Conservation (phyloP, 345 rosid species). For the Garcia nutans region DNA sequence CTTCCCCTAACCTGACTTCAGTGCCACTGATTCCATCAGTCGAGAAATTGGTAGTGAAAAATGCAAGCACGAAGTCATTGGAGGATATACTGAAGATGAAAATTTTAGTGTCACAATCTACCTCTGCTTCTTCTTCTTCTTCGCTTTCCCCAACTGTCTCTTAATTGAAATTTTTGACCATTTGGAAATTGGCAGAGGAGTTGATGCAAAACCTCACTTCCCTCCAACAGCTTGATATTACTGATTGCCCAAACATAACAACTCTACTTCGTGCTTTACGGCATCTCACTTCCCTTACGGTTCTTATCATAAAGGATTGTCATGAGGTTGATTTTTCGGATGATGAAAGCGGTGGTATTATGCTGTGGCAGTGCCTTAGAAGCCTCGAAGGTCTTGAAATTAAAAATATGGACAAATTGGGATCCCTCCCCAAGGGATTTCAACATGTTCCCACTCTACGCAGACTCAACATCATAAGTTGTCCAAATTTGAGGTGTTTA, state of each 20-base stretch:
- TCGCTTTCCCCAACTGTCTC: not conserved
- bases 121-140: not conserved
- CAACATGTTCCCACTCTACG: not conserved
- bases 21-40: conserved; percentile 14
- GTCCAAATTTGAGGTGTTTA: not conserved
- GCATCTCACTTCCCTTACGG: not conserved
- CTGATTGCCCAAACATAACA: not conserved
- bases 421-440: conserved; percentile 7
- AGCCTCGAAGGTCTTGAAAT: not conserved
- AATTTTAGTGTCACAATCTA: not conserved
- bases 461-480: not conserved
- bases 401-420: not conserved
- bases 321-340: not conserved
- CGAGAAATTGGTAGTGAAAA: not conserved
- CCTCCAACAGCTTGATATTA: not conserved
- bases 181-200: not conserved
- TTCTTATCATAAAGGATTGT: not conserved
- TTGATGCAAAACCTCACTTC: conserved; percentile 10
- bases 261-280: not conserved
- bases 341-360: not conserved
- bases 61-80: not conserved
- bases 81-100: not conserved
- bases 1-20: conserved; percentile 13
- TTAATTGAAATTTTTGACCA: not conserved
- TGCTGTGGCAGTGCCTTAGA: not conserved